Evolutionary conservation across 1,139 yeast species (phyloP), one percentile per base, ranked within the genome.

Genomic region (Sugiyamaella neomexicana): DNA sequence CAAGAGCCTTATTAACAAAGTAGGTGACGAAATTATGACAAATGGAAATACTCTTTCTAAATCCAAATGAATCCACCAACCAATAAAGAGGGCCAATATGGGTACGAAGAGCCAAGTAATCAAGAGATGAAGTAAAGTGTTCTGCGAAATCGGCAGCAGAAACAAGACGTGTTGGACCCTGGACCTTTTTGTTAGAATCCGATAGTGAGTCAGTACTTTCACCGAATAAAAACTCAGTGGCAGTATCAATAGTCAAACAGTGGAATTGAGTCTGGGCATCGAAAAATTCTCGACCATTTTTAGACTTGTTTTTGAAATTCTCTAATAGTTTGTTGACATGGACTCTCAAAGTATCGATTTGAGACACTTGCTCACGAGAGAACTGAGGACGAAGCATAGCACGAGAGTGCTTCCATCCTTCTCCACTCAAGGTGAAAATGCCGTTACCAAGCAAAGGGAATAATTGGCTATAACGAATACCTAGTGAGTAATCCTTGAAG

Each of bases 191-290:
- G 13, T 53, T 45, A 5, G 53, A 46, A 25, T 59, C 62, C 31
- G 52, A 56, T 15, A 65, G 58, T 10, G 62, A 55, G 47, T 59
- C 55, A 16, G 75, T 78, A 5, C 80, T 73, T 62, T 75, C 79
- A 27, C 85, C 86, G 67, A 81, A 80, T 60, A 81, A 70, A 62
- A 81, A 80, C 65, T 80, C 84, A 13, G 85, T 78, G 7, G 85
- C 80, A 12, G 82, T 75, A 63, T 81, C 86, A 62, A 81, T 74
- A 5, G 85, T 81, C 51, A 81, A 69, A 59, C 72, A 69, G 68
- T 75, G 80, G 63, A 81, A 79, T 46, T 75, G 69, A 23, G 72
- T 74, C 63, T 80, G 84, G 43, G 79, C 61, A 60, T 81, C 82
- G 60, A 79, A 72, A 3, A 65, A 67, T 27, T 66, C 69, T 25